phyloP scores from a whole-genome alignment of 352 stramenopile genomes.

The Phytopythium mirpurense region DNA sequence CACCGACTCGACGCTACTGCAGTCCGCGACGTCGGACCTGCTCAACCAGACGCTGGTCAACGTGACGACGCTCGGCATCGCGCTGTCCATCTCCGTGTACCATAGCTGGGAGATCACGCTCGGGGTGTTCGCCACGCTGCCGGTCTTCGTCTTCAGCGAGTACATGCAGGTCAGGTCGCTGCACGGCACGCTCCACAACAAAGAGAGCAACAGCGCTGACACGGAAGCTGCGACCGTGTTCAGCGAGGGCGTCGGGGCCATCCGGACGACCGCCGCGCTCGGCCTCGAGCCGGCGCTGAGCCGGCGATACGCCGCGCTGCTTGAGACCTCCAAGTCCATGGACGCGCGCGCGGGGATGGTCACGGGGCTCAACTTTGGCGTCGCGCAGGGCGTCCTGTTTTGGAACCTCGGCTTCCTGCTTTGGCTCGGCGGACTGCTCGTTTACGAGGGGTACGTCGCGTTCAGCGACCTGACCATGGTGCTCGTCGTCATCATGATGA shows the following conservation, averaged over 20 bases:
- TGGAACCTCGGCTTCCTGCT: slow-evolving; percentile 47
- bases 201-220: slow-evolving; percentile 41
- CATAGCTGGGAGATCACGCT: slow-evolving; percentile 25
- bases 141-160: slow-evolving; percentile 25
- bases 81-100: slow-evolving; percentile 30
- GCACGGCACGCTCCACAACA: slow-evolving; percentile 26
- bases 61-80: slow-evolving; percentile 45
- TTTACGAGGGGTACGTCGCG: slow-evolving; percentile 28
- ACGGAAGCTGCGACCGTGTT: slow-evolving; percentile 27
- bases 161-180: slow-evolving; percentile 35
- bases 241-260: slow-evolving; percentile 36
- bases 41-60: slow-evolving; percentile 56
- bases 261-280: slow-evolving; percentile 55
- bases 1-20: slow-evolving; percentile 68
- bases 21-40: slow-evolving; percentile 66
- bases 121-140: slow-evolving; percentile 10
- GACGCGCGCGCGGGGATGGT: slow-evolving; percentile 27
- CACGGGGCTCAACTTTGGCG: slow-evolving; percentile 37
- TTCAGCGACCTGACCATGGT: slow-evolving; percentile 53
- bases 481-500: slow-evolving; percentile 40
- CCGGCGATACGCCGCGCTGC: slow-evolving; percentile 16
- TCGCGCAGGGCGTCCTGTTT: slow-evolving; percentile 43
- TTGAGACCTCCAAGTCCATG: slow-evolving; percentile 22
- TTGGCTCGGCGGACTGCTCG: slow-evolving; percentile 43
- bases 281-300: slow-evolving; percentile 28